Percentiles rank a stretch among this genome's conserved stretches.
Evolutionary conservation across 2,329 filamentous ascomycete genomes (phyloP).

Genomic region (Trichoderma breve): DNA sequence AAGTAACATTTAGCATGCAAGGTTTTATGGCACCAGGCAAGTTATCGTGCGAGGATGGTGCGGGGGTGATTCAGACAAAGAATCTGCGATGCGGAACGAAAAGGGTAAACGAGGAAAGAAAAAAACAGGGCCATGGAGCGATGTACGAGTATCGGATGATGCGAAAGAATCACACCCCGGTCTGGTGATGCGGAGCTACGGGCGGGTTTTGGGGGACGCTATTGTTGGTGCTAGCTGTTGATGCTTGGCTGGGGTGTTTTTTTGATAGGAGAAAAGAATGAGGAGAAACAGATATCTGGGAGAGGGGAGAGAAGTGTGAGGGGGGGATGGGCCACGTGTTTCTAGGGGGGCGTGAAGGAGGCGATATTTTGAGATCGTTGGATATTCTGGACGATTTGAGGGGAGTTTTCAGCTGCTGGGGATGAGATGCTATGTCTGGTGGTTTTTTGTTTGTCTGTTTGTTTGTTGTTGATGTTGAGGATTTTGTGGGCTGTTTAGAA

Average conservation of each 20-base stretch:
- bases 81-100: background rate
- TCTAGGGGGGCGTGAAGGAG: background rate
- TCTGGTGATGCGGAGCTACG: constrained; percentile 9
- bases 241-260: background rate
- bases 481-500: background rate
- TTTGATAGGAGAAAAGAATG: background rate
- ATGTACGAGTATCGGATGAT: constrained; percentile 11
- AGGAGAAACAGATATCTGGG: background rate
- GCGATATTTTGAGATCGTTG: background rate
- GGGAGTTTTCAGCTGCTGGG: background rate
- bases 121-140: background rate
- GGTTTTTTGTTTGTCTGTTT: no score
- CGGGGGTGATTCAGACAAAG: background rate
- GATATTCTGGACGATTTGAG: background rate
- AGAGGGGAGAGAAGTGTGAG: background rate
- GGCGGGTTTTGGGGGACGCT: background rate
- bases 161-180: constrained; percentile 7
- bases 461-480: no score
- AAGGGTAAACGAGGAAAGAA: background rate
- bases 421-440: background rate
- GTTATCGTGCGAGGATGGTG: background rate
- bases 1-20: background rate
- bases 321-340: background rate
- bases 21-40: background rate
- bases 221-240: background rate